Base-by-base conservation (phyloP, 2,329 filamentous ascomycete genomes). In the Phaeosphaeria sp. region DNA sequence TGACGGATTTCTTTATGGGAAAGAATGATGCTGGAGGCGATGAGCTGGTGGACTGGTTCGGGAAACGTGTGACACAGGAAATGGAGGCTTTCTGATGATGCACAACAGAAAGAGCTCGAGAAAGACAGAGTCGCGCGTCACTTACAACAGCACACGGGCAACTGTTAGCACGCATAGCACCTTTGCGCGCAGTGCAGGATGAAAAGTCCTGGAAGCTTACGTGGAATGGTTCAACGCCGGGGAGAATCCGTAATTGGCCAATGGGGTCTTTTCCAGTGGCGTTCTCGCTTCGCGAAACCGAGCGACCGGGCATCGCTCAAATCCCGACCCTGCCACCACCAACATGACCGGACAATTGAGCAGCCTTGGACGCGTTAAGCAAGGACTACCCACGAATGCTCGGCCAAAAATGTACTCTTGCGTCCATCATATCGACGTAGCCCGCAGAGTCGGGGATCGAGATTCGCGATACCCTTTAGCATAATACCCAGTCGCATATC, bases 31-130 rank as follows among this genome's bases (percentile, higher is more conserved):
- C 81, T 45, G 82, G 77, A 20, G 82, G 82, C 36, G 86, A 88
- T 74, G 92, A 96, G 76, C 77, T 97, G 54, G 87, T 86, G 1
- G 83, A 85, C 24, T 97, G 93, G 93, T 97, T 92, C 78, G 93
- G 94, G 2, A 87, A 83, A 55, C 83, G 87, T n/a, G 85, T 86
- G 8, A 86, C 86, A 1, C 79, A 89, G 56, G 89, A 91, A 68
- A 87, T 91, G 62, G 89, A 91, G 64, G 86, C 90, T 20, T 92
- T 95, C 70, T 95, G 66, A 70, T 13, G 25, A 15, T 17, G 6
- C 6, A 13, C 44, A n/a, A 22, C 22, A 25, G n/a, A 13, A 15
- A 20, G 2, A 36, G 8, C 42, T 20, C 20, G 24, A 21, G 7
- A 33, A 6, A 25, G 9, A 36, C 22, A 44, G 8, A 15, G 18